phyloP scores from a whole-genome alignment of 768 basidiomycete species.

The Tricholomella constricta region DNA sequence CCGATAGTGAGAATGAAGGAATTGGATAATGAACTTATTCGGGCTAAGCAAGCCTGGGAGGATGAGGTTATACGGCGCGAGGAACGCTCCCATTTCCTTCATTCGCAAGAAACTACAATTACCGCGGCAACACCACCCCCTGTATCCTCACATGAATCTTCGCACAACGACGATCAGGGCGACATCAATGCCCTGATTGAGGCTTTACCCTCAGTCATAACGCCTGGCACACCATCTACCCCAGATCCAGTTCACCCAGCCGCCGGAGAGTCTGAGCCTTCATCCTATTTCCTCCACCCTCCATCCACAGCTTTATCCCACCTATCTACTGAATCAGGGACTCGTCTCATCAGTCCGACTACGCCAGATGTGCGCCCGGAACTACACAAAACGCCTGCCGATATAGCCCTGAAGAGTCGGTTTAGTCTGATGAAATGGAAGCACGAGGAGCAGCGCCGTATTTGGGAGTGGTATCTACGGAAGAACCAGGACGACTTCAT shows the following conservation, averaged over 20 bases:
- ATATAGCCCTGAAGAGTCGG: conserved; percentile 75
- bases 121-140: conserved; percentile 32
- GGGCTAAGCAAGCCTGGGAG: conserved; percentile 78
- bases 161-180: conserved; percentile 32
- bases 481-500: conserved; percentile 86
- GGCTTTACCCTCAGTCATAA: conserved; percentile 40
- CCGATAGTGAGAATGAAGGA: conserved; percentile 87
- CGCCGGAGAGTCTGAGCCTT: conserved; percentile 32
- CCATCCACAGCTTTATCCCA: conserved; percentile 23
- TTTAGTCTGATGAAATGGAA: conserved; percentile 73
- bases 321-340: conserved; percentile 8
- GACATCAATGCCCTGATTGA: conserved; percentile 75
- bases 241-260: conserved; percentile 24
- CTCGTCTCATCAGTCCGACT: conserved; percentile 20
- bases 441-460: conserved; percentile 83
- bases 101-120: conserved; percentile 45
- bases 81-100: conserved; percentile 53
- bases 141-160: conserved; percentile 9
- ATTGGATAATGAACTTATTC: conserved; percentile 75
- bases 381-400: conserved; percentile 59
- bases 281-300: conserved; percentile 34
- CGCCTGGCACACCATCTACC: conserved; percentile 38
- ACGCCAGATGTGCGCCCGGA: conserved; percentile 35
- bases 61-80: conserved; percentile 82
- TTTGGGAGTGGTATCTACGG: conserved; percentile 95